Conservation (phyloP, 768 basidiomycete species). For the Leccinum longicurvipes region DNA sequence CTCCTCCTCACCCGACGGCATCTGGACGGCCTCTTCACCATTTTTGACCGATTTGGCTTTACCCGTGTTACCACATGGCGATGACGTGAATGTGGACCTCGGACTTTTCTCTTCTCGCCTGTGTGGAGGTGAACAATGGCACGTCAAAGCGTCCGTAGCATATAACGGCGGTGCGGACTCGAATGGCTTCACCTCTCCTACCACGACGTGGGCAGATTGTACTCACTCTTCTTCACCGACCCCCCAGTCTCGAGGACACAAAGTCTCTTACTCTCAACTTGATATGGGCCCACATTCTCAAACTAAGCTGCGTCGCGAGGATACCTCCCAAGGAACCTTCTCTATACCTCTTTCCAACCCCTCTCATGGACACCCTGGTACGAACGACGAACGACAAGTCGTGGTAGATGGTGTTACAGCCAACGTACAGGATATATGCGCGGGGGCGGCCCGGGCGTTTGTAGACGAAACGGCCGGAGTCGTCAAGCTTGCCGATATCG, state of each 20-base stretch:
- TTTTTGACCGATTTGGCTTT: background rate
- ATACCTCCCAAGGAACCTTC: background rate
- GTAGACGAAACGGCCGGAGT: background rate
- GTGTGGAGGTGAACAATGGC: background rate
- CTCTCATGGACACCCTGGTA: background rate
- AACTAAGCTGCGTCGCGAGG: no score
- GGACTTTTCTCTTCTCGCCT: background rate
- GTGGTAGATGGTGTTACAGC: background rate
- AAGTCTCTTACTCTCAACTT: background rate
- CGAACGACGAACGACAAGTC: background rate
- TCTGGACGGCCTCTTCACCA: background rate
- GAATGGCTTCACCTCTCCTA: background rate
- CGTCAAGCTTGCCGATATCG: background rate
- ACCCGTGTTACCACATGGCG: background rate
- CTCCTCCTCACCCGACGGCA: slow-evolving; percentile 19
- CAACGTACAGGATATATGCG: slow-evolving; percentile 10
- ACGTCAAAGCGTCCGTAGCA: background rate
- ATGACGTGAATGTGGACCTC: slow-evolving; percentile 3
- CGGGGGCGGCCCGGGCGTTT: background rate
- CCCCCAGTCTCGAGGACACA: background rate
- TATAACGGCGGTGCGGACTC: background rate
- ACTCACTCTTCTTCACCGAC: background rate
- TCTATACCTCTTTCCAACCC: background rate
- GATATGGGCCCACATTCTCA: background rate
- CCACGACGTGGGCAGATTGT: background rate